Evolutionary conservation across 1,284 basidiomycete species (phyloP), one percentile per base, ranked within the genome.

Genomic region (Mycena sp.): DNA sequence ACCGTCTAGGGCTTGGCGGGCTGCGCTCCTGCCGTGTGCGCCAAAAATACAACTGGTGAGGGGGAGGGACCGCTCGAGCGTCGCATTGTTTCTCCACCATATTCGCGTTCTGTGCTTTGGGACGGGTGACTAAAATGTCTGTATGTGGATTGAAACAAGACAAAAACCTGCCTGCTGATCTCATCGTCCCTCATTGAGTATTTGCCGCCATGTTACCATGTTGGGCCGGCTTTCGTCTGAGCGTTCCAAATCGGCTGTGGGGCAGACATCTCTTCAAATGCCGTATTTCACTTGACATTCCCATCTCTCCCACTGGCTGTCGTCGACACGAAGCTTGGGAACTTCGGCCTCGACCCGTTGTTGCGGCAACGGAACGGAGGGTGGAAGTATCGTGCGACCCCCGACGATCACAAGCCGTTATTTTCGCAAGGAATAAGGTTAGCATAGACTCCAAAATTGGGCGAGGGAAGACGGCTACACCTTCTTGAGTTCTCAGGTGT

Each of bases 61-160:
- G 28, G 19, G 25, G 23, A 32, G 12, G 16, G 29, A 32, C 57
- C 35, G 46, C n/a, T 26, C 41, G 50, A 19, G 38, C 56, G 25
- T 19, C 43, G 32, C 58, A 48, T 21, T 41, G n/a, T 45, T 30
- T 45, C 40, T 32, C 45, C 41, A 40, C 48, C 57, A 21, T 52
- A 29, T 50, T 35, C 51, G 49, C 32, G 40, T 48, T 60, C 48
- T 54, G 43, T 26, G 50, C 58, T 23, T 16, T 25, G 44, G 28
- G 23, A 52, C 26, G 58, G 44, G 19, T n/a, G 43, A 23, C 9
- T 10, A 49, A 52, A 60, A 48, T 56, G 44, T 53, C 23, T 60
- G 44, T 60, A 53, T 53, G 51, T 52, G 51, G 57, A 52, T 49
- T 19, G 58, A 32, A 44, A 46, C 26, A n/a, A 56, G 37, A 32